Conservation (phyloP, 495 filamentous ascomycete genomes). For the Hypoxylon intermedium region DNA sequence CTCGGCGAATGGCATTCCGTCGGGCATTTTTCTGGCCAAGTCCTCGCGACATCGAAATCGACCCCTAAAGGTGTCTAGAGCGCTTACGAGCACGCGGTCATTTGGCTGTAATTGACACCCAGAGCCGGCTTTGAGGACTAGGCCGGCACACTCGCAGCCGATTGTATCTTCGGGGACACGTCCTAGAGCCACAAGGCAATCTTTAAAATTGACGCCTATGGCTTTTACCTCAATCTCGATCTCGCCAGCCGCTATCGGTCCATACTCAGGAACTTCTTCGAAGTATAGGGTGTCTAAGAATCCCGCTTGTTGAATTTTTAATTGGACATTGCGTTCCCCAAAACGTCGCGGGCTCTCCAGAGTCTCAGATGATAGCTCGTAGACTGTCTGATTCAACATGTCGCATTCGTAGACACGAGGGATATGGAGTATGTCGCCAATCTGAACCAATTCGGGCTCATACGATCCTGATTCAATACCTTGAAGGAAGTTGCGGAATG, state of each 20-base stretch:
- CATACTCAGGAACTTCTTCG: neutral
- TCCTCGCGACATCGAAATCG: neutral
- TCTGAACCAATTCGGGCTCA: neutral
- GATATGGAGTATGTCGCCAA: neutral
- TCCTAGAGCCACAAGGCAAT: constrained; percentile 53
- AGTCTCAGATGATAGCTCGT: neutral
- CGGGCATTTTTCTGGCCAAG: neutral
- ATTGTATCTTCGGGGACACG: constrained; percentile 36
- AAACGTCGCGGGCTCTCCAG: neutral
- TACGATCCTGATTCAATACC: neutral
- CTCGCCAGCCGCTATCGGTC: neutral
- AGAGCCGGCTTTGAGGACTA: constrained; percentile 60
- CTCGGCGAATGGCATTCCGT: constrained; percentile 44
- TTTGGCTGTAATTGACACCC: constrained; percentile 45
- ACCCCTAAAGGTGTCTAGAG: neutral
- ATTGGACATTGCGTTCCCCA: neutral
- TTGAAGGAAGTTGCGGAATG: neutral
- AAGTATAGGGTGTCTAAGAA: neutral
- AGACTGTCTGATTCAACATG: neutral
- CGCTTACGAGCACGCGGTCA: constrained; percentile 42
- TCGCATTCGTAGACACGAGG: neutral
- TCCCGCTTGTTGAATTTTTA: neutral
- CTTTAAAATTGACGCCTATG: constrained; percentile 37
- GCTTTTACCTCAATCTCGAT: constrained; percentile 42
- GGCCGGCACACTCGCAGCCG: constrained; percentile 43